These are phyloP conservation scores for Plasmodium gonderi DNA, from an alignment of 169 alveolate genomes.

Conservation along the genomic window DNA sequence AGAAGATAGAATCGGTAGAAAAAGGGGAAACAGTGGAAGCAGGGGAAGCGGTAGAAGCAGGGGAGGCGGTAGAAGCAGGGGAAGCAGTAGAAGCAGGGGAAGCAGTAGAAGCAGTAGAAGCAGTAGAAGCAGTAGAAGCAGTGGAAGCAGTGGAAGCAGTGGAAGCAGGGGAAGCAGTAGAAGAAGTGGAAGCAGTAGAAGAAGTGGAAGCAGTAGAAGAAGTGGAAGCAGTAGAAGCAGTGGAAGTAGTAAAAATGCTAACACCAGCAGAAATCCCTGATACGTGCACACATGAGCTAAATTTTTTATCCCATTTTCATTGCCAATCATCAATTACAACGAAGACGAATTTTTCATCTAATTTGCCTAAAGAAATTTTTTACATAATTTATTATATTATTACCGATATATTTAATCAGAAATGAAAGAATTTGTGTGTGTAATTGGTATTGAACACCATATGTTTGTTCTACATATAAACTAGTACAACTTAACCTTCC, in stretches of 20 bases:
- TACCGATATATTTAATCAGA: slow-evolving; percentile 41
- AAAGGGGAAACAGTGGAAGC: neutral
- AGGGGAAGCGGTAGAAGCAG: neutral
- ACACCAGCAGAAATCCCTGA: neutral
- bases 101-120: no score
- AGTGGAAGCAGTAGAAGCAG: neutral
- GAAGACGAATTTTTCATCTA: neutral
- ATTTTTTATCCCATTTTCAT: slow-evolving; percentile 14
- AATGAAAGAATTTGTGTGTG: neutral
- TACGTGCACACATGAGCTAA: neutral
- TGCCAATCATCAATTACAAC: neutral
- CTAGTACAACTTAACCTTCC: no score
- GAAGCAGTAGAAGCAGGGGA: no score
- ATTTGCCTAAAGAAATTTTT: neutral
- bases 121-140: neutral
- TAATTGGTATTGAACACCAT: neutral
- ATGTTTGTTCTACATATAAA: no score
- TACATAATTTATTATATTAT: slow-evolving; percentile 23
- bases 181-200: neutral
- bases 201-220: neutral
- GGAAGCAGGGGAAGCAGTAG: neutral
- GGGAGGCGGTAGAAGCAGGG: no score
- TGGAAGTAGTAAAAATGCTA: neutral
- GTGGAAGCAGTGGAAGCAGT: neutral
- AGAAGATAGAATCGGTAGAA: slow-evolving; percentile 15